These are phyloP conservation scores for Punctularia strigosozonata DNA, from an alignment of 768 basidiomycete genomes.

Conservation along the genomic window DNA sequence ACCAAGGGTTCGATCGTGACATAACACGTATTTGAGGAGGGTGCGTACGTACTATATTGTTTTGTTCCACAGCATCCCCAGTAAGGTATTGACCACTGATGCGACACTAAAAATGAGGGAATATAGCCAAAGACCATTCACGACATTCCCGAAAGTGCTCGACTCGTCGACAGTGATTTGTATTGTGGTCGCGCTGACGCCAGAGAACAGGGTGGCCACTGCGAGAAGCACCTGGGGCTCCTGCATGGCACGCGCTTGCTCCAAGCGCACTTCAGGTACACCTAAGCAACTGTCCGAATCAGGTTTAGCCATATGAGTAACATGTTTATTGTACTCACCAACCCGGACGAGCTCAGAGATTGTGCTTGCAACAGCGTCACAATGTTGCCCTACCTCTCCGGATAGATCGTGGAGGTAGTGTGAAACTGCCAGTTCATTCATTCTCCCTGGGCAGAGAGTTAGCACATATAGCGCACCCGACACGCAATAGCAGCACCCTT, in stretches of 20 bases:
- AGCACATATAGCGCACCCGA: conserved; percentile 3
- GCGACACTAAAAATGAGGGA: conserved; percentile 70
- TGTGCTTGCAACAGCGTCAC: conserved; percentile 55
- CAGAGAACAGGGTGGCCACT: conserved; percentile 60
- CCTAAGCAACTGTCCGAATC: conserved; percentile 28
- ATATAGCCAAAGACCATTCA: conserved; percentile 67
- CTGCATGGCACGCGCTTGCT: conserved; percentile 51
- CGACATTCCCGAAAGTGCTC: conserved; percentile 24
- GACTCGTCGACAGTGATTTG: conserved; percentile 50
- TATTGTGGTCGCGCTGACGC: conserved; percentile 61
- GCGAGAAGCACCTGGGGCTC: conserved; percentile 19
- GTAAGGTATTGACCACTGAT: conserved; percentile 65
- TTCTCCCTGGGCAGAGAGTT: conserved; percentile 41
- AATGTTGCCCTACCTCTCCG: conserved; percentile 65
- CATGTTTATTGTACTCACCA: too few relatives aligned
- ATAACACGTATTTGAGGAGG: background rate
- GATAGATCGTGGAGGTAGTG: conserved; percentile 64
- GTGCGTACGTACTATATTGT: conserved; percentile 62
- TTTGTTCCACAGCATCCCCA: conserved; percentile 71
- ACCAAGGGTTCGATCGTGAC: conserved; percentile 7
- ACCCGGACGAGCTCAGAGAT: conserved; percentile 70
- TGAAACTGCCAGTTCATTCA: conserved; percentile 60
- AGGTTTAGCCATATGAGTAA: too few relatives aligned
- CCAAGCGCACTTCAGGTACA: conserved; percentile 67
- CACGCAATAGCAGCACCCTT: conserved; percentile 23